Percentiles rank a stretch among this genome's conserved stretches.
Evolutionary conservation across 2,329 filamentous ascomycete species (phyloP).

Genomic region (Penicillium sp.): DNA sequence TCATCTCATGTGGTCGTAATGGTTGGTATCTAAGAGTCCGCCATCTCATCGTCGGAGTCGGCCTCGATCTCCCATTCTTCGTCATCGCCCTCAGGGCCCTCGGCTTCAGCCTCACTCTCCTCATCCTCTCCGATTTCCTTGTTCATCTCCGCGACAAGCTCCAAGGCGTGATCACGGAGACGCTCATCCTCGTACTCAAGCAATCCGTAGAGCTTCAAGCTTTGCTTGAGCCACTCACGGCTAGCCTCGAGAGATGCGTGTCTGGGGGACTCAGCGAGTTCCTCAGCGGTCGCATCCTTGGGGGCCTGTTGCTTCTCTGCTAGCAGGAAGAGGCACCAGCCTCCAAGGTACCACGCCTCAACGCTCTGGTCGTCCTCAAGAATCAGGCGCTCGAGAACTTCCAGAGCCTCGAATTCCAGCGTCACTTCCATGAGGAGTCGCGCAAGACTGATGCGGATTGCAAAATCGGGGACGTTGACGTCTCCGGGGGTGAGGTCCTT

Average conservation of each 20-base stretch:
- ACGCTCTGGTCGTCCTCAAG: slow-evolving; percentile 91
- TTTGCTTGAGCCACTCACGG: slow-evolving; percentile 79
- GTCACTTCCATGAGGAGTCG: slow-evolving; percentile 87
- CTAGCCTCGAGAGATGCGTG: slow-evolving; percentile 70
- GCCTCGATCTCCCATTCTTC: slow-evolving; percentile 60
- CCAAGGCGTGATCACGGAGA: slow-evolving; percentile 46
- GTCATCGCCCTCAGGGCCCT: slow-evolving; percentile 49
- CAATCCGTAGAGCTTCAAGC: slow-evolving; percentile 73
- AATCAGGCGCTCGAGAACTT: slow-evolving; percentile 80
- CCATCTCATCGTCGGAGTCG: slow-evolving; percentile 58
- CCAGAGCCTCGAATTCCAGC: slow-evolving; percentile 80
- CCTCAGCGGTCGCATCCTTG: slow-evolving; percentile 35
- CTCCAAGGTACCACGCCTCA: slow-evolving; percentile 95
- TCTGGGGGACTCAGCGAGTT: slow-evolving; percentile 54
- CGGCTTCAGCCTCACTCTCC: slow-evolving; percentile 56
- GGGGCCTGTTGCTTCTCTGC: slow-evolving; percentile 47
- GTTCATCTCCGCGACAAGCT: slow-evolving; percentile 56
- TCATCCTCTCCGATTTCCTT: slow-evolving; percentile 65
- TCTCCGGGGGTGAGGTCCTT: slow-evolving; percentile 72
- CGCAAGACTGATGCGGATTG: slow-evolving; percentile 79
- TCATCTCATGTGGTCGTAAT: slow-evolving; percentile 27
- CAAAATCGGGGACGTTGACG: slow-evolving; percentile 77
- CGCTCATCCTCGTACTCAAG: slow-evolving; percentile 70
- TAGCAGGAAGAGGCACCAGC: slow-evolving; percentile 84
- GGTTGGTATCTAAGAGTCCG: slow-evolving; percentile 39